A percentile compares a stretch with the other conserved stretches of the same genome.
Conservation (phyloP, 1,284 basidiomycete species). For the Heterobasidion occidentale region DNA sequence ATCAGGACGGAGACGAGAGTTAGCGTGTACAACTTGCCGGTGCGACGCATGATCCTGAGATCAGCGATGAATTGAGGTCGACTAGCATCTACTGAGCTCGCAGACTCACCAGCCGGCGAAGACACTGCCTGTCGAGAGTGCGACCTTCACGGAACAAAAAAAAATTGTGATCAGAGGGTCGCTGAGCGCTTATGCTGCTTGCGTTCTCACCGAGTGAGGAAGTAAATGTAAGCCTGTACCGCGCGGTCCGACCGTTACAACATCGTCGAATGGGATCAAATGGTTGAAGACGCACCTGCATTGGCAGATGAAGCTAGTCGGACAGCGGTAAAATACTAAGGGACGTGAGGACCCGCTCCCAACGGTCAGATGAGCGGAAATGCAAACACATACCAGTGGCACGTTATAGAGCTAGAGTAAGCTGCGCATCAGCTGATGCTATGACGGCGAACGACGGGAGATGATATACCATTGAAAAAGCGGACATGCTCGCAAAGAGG, state of each 20-base stretch:
- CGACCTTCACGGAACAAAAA: slow-evolving; percentile 36
- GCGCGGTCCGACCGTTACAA: slow-evolving; percentile 5
- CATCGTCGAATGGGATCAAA: slow-evolving; percentile 1
- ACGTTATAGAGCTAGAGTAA: slow-evolving; percentile 71
- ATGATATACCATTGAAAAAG: slow-evolving; percentile 69
- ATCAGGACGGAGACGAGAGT: slow-evolving; percentile 53
- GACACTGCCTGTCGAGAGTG: slow-evolving; percentile 75
- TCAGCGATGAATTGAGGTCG: slow-evolving; percentile 3
- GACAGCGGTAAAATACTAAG: slow-evolving; percentile 80
- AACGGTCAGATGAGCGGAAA: slow-evolving; percentile 5
- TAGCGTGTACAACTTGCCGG: slow-evolving; percentile 73
- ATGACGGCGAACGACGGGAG: neutral
- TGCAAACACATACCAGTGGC: slow-evolving; percentile 49
- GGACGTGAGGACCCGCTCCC: slow-evolving; percentile 3
- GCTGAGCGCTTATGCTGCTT: slow-evolving; percentile 4
- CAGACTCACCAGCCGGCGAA: slow-evolving; percentile 71
- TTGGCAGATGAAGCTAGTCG: slow-evolving; percentile 62
- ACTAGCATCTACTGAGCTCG: slow-evolving; percentile 4
- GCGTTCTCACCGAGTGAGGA: slow-evolving; percentile 69
- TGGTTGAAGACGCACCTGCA: slow-evolving; percentile 43
- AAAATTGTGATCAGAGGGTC: slow-evolving; percentile 10
- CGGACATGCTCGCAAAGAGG: slow-evolving; percentile 66
- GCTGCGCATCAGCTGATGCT: slow-evolving; percentile 4
- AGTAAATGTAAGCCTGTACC: slow-evolving; percentile 65
- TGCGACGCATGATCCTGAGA: slow-evolving; percentile 71